Base-by-base conservation (phyloP, 768 basidiomycete species). In the Phaeotremella fagi region DNA sequence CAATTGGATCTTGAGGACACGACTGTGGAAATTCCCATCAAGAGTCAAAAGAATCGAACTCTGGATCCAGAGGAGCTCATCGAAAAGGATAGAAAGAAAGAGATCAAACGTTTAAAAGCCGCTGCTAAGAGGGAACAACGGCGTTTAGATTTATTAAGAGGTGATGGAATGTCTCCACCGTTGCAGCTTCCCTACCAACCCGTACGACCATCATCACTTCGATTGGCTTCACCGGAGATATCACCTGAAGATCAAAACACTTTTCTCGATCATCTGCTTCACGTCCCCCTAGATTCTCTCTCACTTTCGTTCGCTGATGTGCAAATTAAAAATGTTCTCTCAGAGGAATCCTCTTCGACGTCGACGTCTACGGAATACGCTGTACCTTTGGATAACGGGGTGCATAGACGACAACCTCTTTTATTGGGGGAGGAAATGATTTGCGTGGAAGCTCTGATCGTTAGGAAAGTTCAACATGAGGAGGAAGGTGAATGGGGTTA, bases 361-460 rank as follows among this genome's bases (percentile, higher is more conserved):
- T 50, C 48, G 18, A 12, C 5, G 29, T 47, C 48, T 11, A 52
- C 37, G 18, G 48, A 45, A 18, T 28, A 50, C n/a, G 37, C 47
- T 22, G 47, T 25, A 27, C 37, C 42, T 11, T 20, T 14, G 12
- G 38, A 12, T 12, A 27, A 25, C 23, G 9, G 35, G 27, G 20
- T 23, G 18, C n/a, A 43, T 6, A 27, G 26, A 46, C 24, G 48
- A 14, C 29, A 45, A 20, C 26, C 26, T 6, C 27, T 20, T 16
- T 22, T 25, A 11, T 24, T 42, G 3, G 46, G 49, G 15, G 46
- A 60, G 9, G 63, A 68, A 33, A 47, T 60, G 45, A 68, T 74
- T 23, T 74, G 72, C 52, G 72, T 74, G 3, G 72, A 74, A 47
- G 72, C 70, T 9, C 48, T 74, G 23, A 67, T 74, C 12, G 66